Conservation (phyloP, 495 filamentous ascomycete species). For the Chaetomium cochliodes region DNA sequence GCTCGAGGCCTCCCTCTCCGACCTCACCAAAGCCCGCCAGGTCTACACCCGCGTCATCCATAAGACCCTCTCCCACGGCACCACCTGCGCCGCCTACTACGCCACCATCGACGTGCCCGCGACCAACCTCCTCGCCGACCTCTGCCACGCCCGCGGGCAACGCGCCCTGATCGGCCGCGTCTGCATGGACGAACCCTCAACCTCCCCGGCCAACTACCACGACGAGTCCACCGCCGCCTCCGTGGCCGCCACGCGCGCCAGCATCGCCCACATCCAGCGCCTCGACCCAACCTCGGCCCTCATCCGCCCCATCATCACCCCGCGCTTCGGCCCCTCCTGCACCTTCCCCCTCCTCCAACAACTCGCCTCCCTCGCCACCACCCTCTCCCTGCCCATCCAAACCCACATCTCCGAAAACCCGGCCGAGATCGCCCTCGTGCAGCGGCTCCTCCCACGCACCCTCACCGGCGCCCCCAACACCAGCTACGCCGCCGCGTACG, state of each 20-base stretch:
- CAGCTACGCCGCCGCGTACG: conserved; percentile 79
- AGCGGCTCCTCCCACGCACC: conserved; percentile 60
- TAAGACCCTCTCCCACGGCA: conserved; percentile 82
- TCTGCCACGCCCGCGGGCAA: conserved; percentile 74
- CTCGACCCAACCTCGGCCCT: conserved; percentile 60
- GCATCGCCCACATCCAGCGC: conserved; percentile 62
- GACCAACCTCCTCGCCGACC: conserved; percentile 83
- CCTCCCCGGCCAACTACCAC: conserved; percentile 70
- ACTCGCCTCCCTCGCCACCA: conserved; percentile 63
- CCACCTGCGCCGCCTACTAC: conserved; percentile 88
- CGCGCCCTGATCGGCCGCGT: conserved; percentile 86
- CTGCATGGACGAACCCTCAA: conserved; percentile 78
- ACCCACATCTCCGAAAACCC: conserved; percentile 91
- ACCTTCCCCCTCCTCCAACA: conserved; percentile 54
- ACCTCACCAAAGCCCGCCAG: conserved; percentile 47
- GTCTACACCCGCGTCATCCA: conserved; percentile 74
- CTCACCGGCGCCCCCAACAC: conserved; percentile 35
- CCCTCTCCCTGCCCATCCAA: conserved; percentile 72
- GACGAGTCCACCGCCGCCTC: conserved; percentile 61
- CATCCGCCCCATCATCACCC: conserved; percentile 83
- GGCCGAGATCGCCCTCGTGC: conserved; percentile 68
- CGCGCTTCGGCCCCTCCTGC: conserved; percentile 84
- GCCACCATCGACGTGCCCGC: conserved; percentile 77
- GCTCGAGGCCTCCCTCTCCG: conserved; percentile 69
- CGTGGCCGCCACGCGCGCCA: conserved; percentile 56